Evolutionary conservation across 2,329 filamentous ascomycete species (phyloP).

Genomic region (Aspergillus clavatus): DNA sequence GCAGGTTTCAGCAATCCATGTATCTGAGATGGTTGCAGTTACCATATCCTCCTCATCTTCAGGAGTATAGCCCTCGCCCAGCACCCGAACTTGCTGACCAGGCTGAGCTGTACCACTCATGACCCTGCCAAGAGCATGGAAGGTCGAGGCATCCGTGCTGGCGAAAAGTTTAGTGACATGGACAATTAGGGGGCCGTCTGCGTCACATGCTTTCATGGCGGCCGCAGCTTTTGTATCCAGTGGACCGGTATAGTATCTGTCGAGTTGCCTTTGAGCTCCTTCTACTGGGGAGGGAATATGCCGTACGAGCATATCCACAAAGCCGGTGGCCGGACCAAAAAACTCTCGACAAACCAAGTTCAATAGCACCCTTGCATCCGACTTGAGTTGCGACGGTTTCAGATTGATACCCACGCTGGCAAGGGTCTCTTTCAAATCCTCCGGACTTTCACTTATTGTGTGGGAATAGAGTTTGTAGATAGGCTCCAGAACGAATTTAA

Average conservation of each 20-base stretch:
- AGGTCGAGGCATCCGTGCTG: conserved; percentile 81
- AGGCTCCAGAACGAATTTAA: conserved; percentile 90
- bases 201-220: conserved; percentile 76
- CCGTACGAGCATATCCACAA: conserved; percentile 90
- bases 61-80: conserved; percentile 91
- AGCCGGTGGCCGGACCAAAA: conserved; percentile 82
- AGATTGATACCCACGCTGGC: conserved; percentile 74
- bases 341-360: conserved; percentile 91
- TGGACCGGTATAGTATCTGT: conserved; percentile 89
- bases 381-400: conserved; percentile 88
- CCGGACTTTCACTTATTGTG: conserved; percentile 84
- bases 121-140: conserved; percentile 84
- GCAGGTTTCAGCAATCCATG: conserved; percentile 85
- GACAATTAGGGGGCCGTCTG: conserved; percentile 85
- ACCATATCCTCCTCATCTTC: conserved; percentile 99
- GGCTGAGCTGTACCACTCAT: conserved; percentile 85
- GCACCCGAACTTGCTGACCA: conserved; percentile 77
- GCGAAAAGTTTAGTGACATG: conserved; percentile 93
- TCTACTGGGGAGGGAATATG: conserved; percentile 84
- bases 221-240: conserved; percentile 73
- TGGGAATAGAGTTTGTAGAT: conserved; percentile 98
- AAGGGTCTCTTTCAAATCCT: conserved; percentile 75
- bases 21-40: conserved; percentile 73
- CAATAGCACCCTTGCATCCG: conserved; percentile 82
- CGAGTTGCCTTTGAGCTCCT: conserved; percentile 69